Conservation (phyloP, 225 moss, liverwort and hornwort genomes). For the Pseudisothecium myosuroides region DNA sequence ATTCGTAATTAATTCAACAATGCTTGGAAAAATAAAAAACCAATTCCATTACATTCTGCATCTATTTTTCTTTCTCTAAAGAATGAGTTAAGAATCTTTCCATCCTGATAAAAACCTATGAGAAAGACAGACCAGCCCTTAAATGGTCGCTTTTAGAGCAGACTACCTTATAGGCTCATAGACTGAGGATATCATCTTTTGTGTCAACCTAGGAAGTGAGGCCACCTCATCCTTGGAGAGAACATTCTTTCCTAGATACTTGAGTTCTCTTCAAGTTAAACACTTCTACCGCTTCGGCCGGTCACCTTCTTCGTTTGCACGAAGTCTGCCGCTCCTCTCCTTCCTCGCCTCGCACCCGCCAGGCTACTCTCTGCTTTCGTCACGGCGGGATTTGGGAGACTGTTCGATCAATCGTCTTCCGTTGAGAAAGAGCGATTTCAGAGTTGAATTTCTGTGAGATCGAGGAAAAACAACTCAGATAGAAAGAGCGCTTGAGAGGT, state of each 20-base stretch:
- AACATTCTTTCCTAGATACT: not conserved
- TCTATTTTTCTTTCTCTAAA: too few species aligned
- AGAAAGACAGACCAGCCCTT: too few species aligned
- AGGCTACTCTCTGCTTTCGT: not conserved
- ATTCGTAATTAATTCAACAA: too few species aligned
- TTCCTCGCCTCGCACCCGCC: not conserved
- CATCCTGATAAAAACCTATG: too few species aligned
- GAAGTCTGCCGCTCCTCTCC: too few species aligned
- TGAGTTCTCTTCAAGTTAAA: not conserved
- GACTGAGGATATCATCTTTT: not conserved
- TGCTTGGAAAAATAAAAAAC: too few species aligned
- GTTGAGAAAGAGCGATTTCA: not conserved
- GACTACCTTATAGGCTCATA: not conserved
- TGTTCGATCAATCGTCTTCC: not conserved
- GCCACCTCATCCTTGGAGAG: too few species aligned
- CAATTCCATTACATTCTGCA: too few species aligned
- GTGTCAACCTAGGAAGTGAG: too few species aligned
- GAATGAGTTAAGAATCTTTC: too few species aligned
- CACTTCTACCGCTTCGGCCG: not conserved
- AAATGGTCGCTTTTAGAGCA: too few species aligned
- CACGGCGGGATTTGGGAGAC: not conserved
- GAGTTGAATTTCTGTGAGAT: not conserved
- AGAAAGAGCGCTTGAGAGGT: not conserved
- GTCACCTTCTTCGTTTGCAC: not conserved
- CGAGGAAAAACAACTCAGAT: not conserved